phyloP scores from a whole-genome alignment of 345 rosid species.

The Salix purpurea region DNA sequence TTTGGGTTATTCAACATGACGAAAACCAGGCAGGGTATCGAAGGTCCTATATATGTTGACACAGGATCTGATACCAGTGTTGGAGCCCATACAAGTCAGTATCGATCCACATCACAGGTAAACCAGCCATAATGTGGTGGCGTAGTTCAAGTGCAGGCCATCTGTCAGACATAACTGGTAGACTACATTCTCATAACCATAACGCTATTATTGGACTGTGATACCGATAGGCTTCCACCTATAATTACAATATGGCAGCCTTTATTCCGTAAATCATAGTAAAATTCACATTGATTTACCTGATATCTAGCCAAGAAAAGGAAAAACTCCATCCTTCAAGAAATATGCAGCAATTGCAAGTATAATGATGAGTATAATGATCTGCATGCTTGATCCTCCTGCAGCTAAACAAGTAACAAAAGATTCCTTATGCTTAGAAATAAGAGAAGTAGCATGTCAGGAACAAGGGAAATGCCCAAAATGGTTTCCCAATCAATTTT shows the following conservation, averaged over 20 bases:
- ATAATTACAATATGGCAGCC: not conserved
- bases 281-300: not conserved
- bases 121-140: not conserved
- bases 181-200: not conserved
- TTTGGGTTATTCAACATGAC: not conserved
- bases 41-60: too few species aligned
- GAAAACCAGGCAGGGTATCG: not conserved
- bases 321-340: constrained; percentile 26
- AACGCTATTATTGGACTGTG: not conserved
- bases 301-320: constrained; percentile 3
- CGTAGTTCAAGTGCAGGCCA: not conserved
- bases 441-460: not conserved
- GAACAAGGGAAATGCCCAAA: not conserved
- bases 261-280: not conserved
- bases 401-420: constrained; percentile 16
- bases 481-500: not conserved
- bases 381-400: constrained; percentile 39
- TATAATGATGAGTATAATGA: constrained; percentile 32
- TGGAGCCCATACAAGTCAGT: too few species aligned
- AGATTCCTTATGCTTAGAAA: not conserved
- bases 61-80: too few species aligned
- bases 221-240: not conserved
- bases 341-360: constrained; percentile 38
- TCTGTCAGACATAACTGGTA: not conserved
- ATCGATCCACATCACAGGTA: too few species aligned